Conservation (phyloP, 192 early-diverging fungal genomes). For the Dissophora globulifera region DNA sequence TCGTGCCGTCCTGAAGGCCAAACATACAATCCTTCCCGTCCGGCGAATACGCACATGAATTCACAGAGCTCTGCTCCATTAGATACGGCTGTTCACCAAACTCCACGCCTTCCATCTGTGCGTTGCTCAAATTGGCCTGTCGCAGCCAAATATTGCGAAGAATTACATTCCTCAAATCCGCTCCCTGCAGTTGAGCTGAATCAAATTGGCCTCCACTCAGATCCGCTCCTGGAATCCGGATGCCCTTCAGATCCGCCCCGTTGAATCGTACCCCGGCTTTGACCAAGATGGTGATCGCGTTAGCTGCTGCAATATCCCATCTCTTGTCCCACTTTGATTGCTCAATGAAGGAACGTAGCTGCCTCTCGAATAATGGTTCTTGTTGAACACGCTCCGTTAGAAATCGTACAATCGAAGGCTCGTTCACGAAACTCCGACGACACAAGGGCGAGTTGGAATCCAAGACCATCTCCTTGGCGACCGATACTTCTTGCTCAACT, state of each 20-base stretch:
- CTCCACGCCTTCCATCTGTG: conserved; percentile 14
- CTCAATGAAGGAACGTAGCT: conserved; percentile 8
- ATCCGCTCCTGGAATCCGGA: conserved; percentile 23
- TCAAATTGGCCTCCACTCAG: conserved; percentile 15
- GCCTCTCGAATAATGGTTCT: conserved; percentile 4
- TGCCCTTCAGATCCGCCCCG: conserved; percentile 1
- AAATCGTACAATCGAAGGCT: conserved; percentile 13
- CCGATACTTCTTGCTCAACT: not conserved
- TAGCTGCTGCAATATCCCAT: conserved; percentile 10
- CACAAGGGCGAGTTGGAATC: conserved; percentile 4
- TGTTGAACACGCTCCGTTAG: conserved; percentile 12
- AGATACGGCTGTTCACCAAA: conserved; percentile 17
- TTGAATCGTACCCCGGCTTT: conserved; percentile 10
- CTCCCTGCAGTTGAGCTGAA: conserved; percentile 17
- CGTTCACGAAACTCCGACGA: not conserved
- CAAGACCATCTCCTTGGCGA: too few relatives aligned
- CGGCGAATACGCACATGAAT: not conserved
- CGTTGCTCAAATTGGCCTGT: conserved; percentile 8
- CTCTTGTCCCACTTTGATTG: not conserved
- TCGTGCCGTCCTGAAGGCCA: not conserved
- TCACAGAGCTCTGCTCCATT: not conserved
- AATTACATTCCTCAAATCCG: not conserved
- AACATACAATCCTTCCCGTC: conserved; percentile 4
- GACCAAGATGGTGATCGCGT: conserved; percentile 28
- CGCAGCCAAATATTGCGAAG: not conserved